Evolutionary conservation across 225 moss, liverwort and hornwort genomes (phyloP), one percentile per base, ranked within the genome.

Genomic region (Rhytidiadelphus loreus): DNA sequence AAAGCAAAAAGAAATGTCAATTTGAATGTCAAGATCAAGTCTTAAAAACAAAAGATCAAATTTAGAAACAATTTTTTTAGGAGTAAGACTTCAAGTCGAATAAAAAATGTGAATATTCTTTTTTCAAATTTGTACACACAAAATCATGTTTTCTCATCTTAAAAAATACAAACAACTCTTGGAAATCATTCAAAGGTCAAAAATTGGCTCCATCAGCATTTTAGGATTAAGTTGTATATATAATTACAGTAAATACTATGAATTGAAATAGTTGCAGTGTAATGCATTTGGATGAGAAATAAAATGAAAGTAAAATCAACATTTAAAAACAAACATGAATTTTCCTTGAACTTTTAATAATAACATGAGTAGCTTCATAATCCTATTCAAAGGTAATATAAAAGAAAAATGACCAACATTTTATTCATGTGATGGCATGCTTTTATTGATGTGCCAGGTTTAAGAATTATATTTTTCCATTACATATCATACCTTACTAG

Each of bases 71-170:
- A 65, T 43, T 26, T 70, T 41, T 15, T 2, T n/a, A n/a, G n/a
- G n/a, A n/a, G 12, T 32, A 50, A 50, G 12, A 32, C 75, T 75
- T 32, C 3, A 75, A 48, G 20, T 50, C 50, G 12, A 75, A 5
- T 50, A 5, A 32, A 50, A 33, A 11, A 75, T 8, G 21, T 32
- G 8, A 52, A 30, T 75, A 52, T 13, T 52, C 22, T 0, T 22
- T 21, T 13, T 2, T 4, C 8, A 75, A 20, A 32, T 6, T 30
- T 48, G 17, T 75, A 21, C 6, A 7, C 4, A 13, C 21, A 41
- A 50, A 48, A 20, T 20, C 2, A 11, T 2, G 13, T 32, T 75
- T 32, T 32, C 4, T 8, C 0, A 0, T 32, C 5, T 46, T 1
- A 20, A 32, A 26, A 32, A 7, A 6, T 29, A 46, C 46, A 74